Percentiles rank a stretch among this genome's conserved stretches.
Evolutionary conservation across 2,329 filamentous ascomycete genomes (phyloP).

Genomic region (Colletotrichum brevisporum): DNA sequence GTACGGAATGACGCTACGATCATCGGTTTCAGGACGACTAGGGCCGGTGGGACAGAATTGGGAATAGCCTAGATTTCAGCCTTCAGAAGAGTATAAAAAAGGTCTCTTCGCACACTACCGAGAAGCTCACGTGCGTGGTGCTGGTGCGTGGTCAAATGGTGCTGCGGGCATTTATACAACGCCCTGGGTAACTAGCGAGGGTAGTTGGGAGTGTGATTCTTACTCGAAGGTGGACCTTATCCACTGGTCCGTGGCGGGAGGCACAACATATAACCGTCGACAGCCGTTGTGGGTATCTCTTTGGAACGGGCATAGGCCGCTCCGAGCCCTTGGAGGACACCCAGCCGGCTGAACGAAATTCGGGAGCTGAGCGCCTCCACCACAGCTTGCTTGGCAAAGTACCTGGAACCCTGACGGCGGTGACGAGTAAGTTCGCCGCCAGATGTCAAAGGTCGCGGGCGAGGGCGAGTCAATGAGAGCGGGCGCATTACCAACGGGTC

Average conservation of each 20-base stretch:
- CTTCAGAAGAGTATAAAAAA: conserved; percentile 3
- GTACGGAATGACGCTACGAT: conserved; percentile 22
- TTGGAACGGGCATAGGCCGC: conserved; percentile 15
- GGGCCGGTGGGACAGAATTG: background rate
- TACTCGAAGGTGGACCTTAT: background rate
- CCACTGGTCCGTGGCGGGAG: conserved; percentile 13
- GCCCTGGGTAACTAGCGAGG: no score
- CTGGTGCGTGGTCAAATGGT: background rate
- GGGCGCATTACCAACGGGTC: conserved; percentile 29
- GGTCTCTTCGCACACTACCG: background rate
- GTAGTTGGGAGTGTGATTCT: conserved; percentile 1
- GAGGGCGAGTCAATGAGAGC: conserved; percentile 22
- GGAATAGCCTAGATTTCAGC: conserved; percentile 13
- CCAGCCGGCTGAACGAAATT: background rate
- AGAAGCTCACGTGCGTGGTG: background rate
- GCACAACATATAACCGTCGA: conserved; percentile 17
- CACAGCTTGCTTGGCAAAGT: conserved; percentile 33
- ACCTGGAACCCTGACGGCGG: conserved; percentile 33
- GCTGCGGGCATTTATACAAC: no score
- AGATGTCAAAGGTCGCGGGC: no score
- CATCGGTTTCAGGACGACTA: conserved; percentile 4
- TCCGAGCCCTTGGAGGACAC: conserved; percentile 8
- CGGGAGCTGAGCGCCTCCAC: conserved; percentile 29
- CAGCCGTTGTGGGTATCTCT: conserved; percentile 26
- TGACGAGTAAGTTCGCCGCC: conserved; percentile 31